A percentile compares a stretch with the other conserved stretches of the same genome.
Evolutionary conservation across 306 rosid genomes (phyloP).

Genomic region (Quercus rubra): DNA sequence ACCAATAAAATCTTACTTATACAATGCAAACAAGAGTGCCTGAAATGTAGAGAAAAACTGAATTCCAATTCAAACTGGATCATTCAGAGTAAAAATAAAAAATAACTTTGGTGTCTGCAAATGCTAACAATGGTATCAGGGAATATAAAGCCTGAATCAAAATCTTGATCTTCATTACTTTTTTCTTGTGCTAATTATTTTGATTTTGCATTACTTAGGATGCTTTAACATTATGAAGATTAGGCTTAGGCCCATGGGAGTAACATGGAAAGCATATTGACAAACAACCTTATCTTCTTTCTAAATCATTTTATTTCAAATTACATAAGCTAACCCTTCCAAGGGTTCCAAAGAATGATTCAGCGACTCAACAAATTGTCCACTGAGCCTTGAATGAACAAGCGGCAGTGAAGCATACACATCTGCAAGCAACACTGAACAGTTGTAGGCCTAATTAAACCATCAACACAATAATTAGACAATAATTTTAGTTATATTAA

Average conservation of each 20-base stretch:
- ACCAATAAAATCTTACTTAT: conserved; percentile 2
- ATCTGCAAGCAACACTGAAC: neutral
- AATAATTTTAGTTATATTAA: neutral
- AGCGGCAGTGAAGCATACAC: conserved; percentile 5
- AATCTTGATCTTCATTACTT: neutral
- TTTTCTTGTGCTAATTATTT: neutral
- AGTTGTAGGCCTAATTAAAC: neutral
- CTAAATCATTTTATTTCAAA: neutral
- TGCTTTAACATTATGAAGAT: neutral
- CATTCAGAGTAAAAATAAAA: conserved; percentile 1
- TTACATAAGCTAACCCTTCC: neutral
- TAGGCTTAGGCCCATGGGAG: neutral
- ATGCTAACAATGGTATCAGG: neutral
- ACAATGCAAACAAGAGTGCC: conserved; percentile 4
- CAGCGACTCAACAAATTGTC: conserved; percentile 14
- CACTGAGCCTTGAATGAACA: neutral
- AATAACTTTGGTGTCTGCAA: neutral
- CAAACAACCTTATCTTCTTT: neutral
- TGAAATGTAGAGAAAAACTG: neutral
- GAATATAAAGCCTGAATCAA: neutral
- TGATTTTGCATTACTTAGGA: neutral
- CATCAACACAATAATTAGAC: conserved; percentile 4
- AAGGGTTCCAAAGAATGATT: conserved; percentile 13
- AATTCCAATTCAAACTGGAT: neutral
- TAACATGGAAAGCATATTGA: neutral